These are phyloP conservation scores for Lactifluus rugatus DNA, from an alignment of 768 basidiomycete species.

Conservation along the genomic window DNA sequence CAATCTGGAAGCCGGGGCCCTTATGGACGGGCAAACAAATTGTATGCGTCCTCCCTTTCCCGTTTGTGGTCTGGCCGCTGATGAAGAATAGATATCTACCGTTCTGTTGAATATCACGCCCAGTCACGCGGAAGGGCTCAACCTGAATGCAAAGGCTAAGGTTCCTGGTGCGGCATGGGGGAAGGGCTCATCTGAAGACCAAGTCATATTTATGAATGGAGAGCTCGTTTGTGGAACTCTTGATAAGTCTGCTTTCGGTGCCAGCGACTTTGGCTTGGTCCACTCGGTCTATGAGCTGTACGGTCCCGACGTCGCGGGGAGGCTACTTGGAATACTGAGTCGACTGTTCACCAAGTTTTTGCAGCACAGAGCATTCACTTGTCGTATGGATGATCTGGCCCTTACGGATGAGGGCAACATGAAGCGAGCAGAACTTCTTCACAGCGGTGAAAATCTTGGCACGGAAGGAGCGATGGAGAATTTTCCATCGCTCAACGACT, in stretches of 20 bases:
- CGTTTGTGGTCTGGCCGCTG: not conserved
- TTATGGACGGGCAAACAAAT: slow-evolving; percentile 99
- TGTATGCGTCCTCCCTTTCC: slow-evolving; percentile 35
- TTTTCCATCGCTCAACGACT: slow-evolving; percentile 61
- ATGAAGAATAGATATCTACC: slow-evolving; percentile 68
- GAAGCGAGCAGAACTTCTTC: slow-evolving; percentile 56
- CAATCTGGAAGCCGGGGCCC: slow-evolving; percentile 84
- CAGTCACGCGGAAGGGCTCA: slow-evolving; percentile 63
- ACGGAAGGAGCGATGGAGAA: slow-evolving; percentile 85
- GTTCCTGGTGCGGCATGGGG: slow-evolving; percentile 85
- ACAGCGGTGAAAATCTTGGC: slow-evolving; percentile 60
- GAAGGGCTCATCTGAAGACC: slow-evolving; percentile 65
- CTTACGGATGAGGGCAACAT: slow-evolving; percentile 75
- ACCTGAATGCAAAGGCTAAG: slow-evolving; percentile 79
- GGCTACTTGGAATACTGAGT: slow-evolving; percentile 85
- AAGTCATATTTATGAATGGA: slow-evolving; percentile 84
- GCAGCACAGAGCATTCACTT: slow-evolving; percentile 94
- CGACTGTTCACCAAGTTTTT: slow-evolving; percentile 95
- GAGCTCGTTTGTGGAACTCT: slow-evolving; percentile 89
- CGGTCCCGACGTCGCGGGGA: slow-evolving; percentile 80
- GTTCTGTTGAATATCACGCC: slow-evolving; percentile 90
- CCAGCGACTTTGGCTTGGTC: slow-evolving; percentile 90
- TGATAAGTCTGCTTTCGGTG: slow-evolving; percentile 97
- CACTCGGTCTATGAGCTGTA: slow-evolving; percentile 97
- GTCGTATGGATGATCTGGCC: slow-evolving; percentile 96